Base-by-base conservation (phyloP, 345 rosid genomes). In the Draba incana region DNA sequence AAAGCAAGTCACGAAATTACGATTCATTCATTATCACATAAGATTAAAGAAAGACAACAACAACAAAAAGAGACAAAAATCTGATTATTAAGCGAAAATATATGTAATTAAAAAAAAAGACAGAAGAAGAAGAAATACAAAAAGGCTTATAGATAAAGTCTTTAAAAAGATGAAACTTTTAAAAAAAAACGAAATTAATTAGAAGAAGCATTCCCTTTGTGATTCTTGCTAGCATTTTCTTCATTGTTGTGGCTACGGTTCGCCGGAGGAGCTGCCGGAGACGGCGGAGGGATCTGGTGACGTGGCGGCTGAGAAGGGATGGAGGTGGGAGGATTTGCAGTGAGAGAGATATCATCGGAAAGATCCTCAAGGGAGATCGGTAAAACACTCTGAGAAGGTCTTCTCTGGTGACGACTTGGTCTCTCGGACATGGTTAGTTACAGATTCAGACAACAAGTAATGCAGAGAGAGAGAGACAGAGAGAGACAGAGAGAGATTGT, bases 401-500 rank as follows among this genome's bases (percentile, higher is more conserved):
- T 75, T 56, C 79, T 63, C 49, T 75, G 66, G 55, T 75, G 79
- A 49, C 79, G 70, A 31, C 33, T 69, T 69, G 79, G 79, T 69
- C 75, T 63, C 47, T 75, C 79, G 50, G 79, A 75, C 79, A 75
- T 75, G 69, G 43, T 74, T 54, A 42, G 66, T 10, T 52, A 3
- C 51, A 45, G 78, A 67, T 74, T 61, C 65, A 54, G 69, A 62
- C 65, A 62, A 46, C 20, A 55, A 31, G 27, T 49, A 49, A 3
- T 27, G n/a, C 50, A 4, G 39, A 56, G 57, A 58, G 43, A 3
- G 23, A 24, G 2, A 12, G 30, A 52, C 24, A 47, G 11, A 44
- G 20, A 53, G 8, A 64, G 53, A 57, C 51, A 59, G 10, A 64
- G 53, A 57, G 58, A 59, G 53, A 20, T 53, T 71, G 24, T 28